Base-by-base conservation (phyloP, 2,329 filamentous ascomycete species). In the Annulohypoxylon truncatum region DNA sequence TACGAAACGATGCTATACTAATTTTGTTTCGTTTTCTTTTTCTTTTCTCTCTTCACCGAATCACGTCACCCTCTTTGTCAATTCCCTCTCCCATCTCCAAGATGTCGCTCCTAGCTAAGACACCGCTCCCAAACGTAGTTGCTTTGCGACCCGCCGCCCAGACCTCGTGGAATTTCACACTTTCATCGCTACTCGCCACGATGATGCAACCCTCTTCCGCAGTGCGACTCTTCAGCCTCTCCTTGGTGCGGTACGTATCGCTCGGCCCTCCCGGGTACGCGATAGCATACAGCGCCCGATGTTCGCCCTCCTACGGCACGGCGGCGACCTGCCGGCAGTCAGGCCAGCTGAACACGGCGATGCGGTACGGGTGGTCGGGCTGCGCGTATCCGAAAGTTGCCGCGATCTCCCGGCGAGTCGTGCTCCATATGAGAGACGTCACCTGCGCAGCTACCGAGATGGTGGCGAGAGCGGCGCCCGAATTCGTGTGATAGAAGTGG, bases 281-380 rank as follows among this genome's bases (percentile, higher is more conserved):
- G 50, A 98, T 90, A n/a, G 93, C 95, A 79, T 91, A 97, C 28
- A 99, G 80, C 8, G 94, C 95, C 35, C 93, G 86, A 76, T 92
- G 87, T 65, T 93, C 89, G 31, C 90, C 88, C 52, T 89, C 89
- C 95, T 89, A 98, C 0, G 94, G 92, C 61, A 98, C 91, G 13
- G 91, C 90, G 9, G 93, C 91, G 1, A 97, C 87, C 76, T 96
- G 92, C 69, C 89, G 88, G 79, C 96, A 98, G 59, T 92, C 91
- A 0, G 96, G 96, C 96, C 96, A 98, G 47, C 91, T 91, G 79
- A 97, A 99, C 7, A 98, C 90, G 1, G 94, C 96, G 69, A 99
- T 92, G 18, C 96, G 90, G 72, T 91, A 92, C 0, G 92, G 89
- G 75, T 99, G 96, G 42, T 97, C 92, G 0, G 95, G 94, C 71